phyloP scores from a whole-genome alignment of 768 basidiomycete genomes.

The Porphyrellus cyaneotinctus region DNA sequence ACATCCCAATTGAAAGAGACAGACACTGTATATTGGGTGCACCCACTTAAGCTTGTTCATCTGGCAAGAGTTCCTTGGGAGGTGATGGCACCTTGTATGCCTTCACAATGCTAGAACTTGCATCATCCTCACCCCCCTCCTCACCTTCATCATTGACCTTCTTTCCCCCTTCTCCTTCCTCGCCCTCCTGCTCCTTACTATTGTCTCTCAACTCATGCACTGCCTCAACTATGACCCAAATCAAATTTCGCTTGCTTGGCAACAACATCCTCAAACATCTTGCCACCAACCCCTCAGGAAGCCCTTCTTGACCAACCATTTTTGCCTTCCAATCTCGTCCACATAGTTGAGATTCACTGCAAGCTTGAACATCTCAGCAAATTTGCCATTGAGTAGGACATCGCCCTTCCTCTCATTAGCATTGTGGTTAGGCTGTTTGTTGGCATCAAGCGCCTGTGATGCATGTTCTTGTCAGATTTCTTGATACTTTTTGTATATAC shows the following conservation, averaged over 20 bases:
- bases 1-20: conserved; percentile 71
- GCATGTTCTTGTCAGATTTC: too few relatives aligned
- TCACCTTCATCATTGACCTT: conserved; percentile 19
- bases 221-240: conserved; percentile 84
- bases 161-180: conserved; percentile 38
- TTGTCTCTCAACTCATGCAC: conserved; percentile 69
- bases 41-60: conserved; percentile 56
- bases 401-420: conserved; percentile 45
- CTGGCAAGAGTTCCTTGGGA: conserved; percentile 46
- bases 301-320: conserved; percentile 73
- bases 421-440: too few relatives aligned
- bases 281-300: conserved; percentile 68
- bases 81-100: conserved; percentile 19
- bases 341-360: conserved; percentile 82
- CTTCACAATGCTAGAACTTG: background rate
- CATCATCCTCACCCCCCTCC: conserved; percentile 3
- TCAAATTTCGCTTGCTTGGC: conserved; percentile 77
- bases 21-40: conserved; percentile 72
- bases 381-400: conserved; percentile 36
- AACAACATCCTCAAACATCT: conserved; percentile 70
- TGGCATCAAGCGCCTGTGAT: too few relatives aligned
- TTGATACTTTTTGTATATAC: conserved; percentile 69
- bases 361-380: conserved; percentile 76
- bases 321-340: conserved; percentile 86
- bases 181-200: conserved; percentile 37